Evolutionary conservation across 2,329 filamentous ascomycete genomes (phyloP).

Genomic region (Apiospora rasikravindrae): DNA sequence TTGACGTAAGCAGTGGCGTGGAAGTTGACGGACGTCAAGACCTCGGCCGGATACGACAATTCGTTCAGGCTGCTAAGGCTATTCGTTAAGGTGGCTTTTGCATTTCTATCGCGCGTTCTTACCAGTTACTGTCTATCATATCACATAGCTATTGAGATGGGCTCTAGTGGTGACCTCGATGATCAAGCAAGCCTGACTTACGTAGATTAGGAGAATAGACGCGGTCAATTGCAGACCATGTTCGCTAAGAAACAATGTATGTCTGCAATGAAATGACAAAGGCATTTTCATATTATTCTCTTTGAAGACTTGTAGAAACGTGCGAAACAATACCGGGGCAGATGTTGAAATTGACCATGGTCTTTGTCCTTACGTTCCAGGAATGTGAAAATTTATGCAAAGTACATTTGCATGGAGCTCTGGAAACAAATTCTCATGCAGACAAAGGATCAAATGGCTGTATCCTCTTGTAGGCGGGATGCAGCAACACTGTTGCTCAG

Average conservation of each 20-base stretch:
- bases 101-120: not conserved
- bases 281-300: not conserved
- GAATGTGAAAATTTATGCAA: not conserved
- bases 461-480: not conserved
- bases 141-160: not conserved
- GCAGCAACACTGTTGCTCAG: not conserved
- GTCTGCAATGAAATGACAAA: not conserved
- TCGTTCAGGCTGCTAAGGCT: conserved; percentile 76
- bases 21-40: conserved; percentile 84
- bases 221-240: not conserved
- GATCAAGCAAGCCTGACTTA: not conserved
- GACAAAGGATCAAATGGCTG: not conserved
- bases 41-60: conserved; percentile 78
- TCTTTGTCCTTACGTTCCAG: not conserved
- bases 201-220: not conserved
- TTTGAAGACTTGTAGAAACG: not conserved
- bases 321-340: not conserved
- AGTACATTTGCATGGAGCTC: not conserved
- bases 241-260: not conserved
- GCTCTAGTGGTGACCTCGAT: not conserved
- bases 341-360: not conserved
- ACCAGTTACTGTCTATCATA: not conserved
- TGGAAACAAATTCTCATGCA: not conserved
- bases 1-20: conserved; percentile 95
- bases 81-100: conserved; percentile 24